Evolutionary conservation across 305 asterid genomes (phyloP), one percentile per base, ranked within the genome.

Genomic region (Solanum hybrid): DNA sequence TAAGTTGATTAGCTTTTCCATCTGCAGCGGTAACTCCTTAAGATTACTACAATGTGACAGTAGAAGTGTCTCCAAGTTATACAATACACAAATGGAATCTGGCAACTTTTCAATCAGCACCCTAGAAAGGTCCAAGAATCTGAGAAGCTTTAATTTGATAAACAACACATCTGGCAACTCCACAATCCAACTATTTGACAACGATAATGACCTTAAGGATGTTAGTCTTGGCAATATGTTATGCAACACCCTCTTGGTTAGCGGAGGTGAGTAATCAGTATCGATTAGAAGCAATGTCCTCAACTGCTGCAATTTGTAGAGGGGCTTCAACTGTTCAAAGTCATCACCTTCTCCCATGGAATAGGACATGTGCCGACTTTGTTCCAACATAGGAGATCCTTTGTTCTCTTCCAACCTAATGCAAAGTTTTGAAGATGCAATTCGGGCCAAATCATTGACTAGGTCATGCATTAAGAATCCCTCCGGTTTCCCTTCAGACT

Each of bases 1-100:
- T 42, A 91, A 75, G 29, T 89, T 91, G 18, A 86, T 40, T 10
- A 92, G 57, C 20, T 79, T 88, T 78, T 86, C 86, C 3, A 91
- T 84, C 24, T 76, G 64, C n/a, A 12, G 79, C 0, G 79, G 79
- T 12, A 73, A 6, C 79, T 73, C 79, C 79, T 28, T 6, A 73
- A 73, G 35, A 73, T 6, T 12, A 28, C 22, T 3, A 28, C 79
- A 73, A 73, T 12, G 5, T 28, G 79, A 73, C 36, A 28, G 18
- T 2, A 73, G 22, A 73, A 73, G 36, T 28, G 79, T 73, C 36
- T 73, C 79, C 18, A 73, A 73, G 36, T 73, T 73, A 73, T 73
- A 73, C 79, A 73, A 73, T 7, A 90, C 35, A 39, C 20, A 73
- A 28, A 12, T 28, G 9, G 79, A 28, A 73, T 73, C 79, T 73